A percentile compares a stretch with the other conserved stretches of the same genome.
phyloP scores from a whole-genome alignment of 768 basidiomycete genomes.

The Russula brevipes region DNA sequence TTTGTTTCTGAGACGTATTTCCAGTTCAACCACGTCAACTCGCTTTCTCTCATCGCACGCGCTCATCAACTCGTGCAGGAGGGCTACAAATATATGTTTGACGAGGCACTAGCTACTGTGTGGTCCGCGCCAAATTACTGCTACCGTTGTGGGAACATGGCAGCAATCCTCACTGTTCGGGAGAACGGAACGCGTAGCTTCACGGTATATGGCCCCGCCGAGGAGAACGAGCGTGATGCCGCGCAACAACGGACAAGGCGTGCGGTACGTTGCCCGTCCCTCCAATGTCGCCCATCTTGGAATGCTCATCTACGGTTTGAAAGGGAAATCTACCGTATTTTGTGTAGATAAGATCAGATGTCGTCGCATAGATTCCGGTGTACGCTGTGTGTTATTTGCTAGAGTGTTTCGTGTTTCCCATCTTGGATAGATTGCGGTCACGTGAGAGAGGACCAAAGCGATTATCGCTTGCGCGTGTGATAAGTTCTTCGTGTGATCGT shows the following conservation, averaged over 20 bases:
- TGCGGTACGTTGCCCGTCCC: conserved; percentile 48
- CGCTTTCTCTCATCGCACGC: conserved; percentile 80
- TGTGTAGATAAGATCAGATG: conserved; percentile 33
- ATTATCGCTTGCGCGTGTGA: too few relatives aligned
- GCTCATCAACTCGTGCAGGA: conserved; percentile 97
- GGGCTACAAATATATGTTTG: conserved; percentile 96
- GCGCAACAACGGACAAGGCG: conserved; percentile 64
- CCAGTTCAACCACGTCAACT: conserved; percentile 91
- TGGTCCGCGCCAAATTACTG: conserved; percentile 93
- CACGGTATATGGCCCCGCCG: conserved; percentile 80
- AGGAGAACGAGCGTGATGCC: conserved; percentile 83
- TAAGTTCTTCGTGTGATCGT: too few relatives aligned
- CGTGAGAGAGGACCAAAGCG: too few relatives aligned
- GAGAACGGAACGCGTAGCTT: conserved; percentile 65
- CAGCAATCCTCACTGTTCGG: conserved; percentile 80
- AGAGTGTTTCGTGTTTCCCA: too few relatives aligned
- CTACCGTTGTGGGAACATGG: conserved; percentile 83
- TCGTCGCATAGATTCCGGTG: conserved; percentile 5
- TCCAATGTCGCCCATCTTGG: neutral
- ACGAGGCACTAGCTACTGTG: conserved; percentile 84
- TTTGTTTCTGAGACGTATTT: neutral
- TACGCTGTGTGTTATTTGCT: neutral
- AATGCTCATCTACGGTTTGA: conserved; percentile 1
- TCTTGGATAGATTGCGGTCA: too few relatives aligned
- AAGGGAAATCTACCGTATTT: conserved; percentile 55